phyloP scores from a whole-genome alignment of 1,284 basidiomycete species.

The Gymnopus androsaceus region DNA sequence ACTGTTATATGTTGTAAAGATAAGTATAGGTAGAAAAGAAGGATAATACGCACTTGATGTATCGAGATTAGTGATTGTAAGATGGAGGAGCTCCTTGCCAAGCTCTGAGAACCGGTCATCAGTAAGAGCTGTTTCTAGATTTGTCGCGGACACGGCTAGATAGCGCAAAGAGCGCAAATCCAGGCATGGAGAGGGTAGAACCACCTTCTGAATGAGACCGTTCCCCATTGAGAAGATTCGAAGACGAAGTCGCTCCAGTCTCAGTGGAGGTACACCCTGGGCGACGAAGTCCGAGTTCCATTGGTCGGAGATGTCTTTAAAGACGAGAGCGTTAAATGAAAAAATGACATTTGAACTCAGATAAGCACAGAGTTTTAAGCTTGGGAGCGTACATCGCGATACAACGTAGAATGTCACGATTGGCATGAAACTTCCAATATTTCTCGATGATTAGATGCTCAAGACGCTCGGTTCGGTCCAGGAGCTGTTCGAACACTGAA shows the following conservation, averaged over 20 bases:
- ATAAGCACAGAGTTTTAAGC: slow-evolving; percentile 4
- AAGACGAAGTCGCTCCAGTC: slow-evolving; percentile 4
- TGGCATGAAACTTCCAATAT: neutral
- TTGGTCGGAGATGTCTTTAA: slow-evolving; percentile 9
- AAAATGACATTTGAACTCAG: slow-evolving; percentile 4
- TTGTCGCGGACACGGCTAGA: slow-evolving; percentile 1
- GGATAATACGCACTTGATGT: neutral
- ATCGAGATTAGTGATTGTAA: slow-evolving; percentile 5
- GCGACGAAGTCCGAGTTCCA: neutral
- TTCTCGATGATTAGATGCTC: slow-evolving; percentile 7
- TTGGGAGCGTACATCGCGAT: slow-evolving; percentile 3
- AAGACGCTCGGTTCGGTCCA: neutral
- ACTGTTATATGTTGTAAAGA: neutral
- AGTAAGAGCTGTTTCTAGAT: neutral
- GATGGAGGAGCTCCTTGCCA: neutral
- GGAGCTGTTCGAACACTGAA: neutral
- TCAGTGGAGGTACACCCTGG: neutral
- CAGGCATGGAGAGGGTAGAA: slow-evolving; percentile 9
- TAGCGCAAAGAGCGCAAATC: slow-evolving; percentile 1
- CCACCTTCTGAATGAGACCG: neutral
- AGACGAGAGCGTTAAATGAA: neutral
- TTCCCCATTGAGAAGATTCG: slow-evolving; percentile 2
- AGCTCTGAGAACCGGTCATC: neutral
- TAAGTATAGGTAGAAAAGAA: neutral
- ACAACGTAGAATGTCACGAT: neutral